Evolutionary conservation across 495 filamentous ascomycete species (phyloP), one percentile per base, ranked within the genome.

Genomic region (Podospora appendiculata): DNA sequence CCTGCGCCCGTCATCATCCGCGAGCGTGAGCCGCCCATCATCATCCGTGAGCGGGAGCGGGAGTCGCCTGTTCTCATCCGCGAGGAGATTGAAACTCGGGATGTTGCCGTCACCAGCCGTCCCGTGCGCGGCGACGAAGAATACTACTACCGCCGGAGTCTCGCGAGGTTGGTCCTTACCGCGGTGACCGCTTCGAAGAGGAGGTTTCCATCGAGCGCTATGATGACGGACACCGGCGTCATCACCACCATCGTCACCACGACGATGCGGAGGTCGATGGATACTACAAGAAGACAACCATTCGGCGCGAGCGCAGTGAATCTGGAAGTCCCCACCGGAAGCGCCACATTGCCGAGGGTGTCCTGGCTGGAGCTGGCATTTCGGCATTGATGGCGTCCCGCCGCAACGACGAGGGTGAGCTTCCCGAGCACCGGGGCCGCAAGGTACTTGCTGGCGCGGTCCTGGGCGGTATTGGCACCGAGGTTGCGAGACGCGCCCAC

Each of bases 321-420:
- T 67, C 64, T 8, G 57, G 53, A 49, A 68, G 65, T 52, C 65
- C 65, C 1, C 83, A 89, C 63, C 86, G 82, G 63, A 79, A 80
- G 59, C 86, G 86, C 34, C 88, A 94, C 65, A 65, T 95, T n/a
- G 89, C 87, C 19, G 89, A 92, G 70, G 90, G 90, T 36, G 89
- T 88, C 19, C 69, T 92, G 35, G 86, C 88, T 44, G 90, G 89
- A 12, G 79, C 86, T 38, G 90, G 86, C 51, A 78, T 84, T 8
- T 85, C 86, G 4, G 89, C 88, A 41, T 62, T 96, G 4, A 58
- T 94, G 1, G 79, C 84, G 33, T 82, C 85, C 51, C 88, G 84
- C 55, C 74, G 78, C 45, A 79, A 83, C 56, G 79, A 77, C 18
- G 75, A 82, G 6, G 79, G 79, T 16, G 78, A 80, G 47, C 66